Conservation (phyloP, 768 basidiomycete species). For the Termitomyces eurrhizus region DNA sequence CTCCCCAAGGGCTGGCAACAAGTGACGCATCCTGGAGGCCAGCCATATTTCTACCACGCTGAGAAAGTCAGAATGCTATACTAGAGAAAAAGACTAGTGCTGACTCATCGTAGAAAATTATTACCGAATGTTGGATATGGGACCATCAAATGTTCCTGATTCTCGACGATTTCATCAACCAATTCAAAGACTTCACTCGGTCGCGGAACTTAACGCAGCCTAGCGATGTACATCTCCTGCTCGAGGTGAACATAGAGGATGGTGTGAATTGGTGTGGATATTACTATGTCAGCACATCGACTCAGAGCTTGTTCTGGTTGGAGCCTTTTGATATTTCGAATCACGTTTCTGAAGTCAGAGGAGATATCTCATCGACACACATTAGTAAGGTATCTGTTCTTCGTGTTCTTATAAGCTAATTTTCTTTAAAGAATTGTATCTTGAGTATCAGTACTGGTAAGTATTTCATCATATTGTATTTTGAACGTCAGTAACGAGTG, state of each 20-base stretch:
- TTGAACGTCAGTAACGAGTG: background rate
- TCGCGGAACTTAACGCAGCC: background rate
- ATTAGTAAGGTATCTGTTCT: background rate
- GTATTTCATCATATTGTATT: background rate
- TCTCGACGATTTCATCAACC: background rate
- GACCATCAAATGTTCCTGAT: background rate
- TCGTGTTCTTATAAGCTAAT: background rate
- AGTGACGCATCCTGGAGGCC: conserved; percentile 8
- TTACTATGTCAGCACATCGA: background rate
- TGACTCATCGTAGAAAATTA: conserved; percentile 1
- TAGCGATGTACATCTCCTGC: background rate
- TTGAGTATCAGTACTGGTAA: conserved; percentile 14
- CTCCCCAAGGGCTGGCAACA: conserved; percentile 9
- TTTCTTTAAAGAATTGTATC: conserved; percentile 2
- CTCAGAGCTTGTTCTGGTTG: conserved; percentile 6
- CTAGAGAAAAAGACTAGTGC: background rate
- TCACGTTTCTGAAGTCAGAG: background rate
- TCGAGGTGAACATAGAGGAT: background rate
- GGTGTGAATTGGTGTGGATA: conserved; percentile 5
- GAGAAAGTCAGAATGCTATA: background rate
- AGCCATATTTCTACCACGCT: conserved; percentile 7
- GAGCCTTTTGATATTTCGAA: background rate
- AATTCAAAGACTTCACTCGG: conserved; percentile 1
- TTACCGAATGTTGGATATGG: conserved; percentile 10
- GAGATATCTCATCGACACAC: background rate